phyloP scores from a whole-genome alignment of 1,284 basidiomycete genomes.

The Cutaneotrichosporon spelunceum region DNA sequence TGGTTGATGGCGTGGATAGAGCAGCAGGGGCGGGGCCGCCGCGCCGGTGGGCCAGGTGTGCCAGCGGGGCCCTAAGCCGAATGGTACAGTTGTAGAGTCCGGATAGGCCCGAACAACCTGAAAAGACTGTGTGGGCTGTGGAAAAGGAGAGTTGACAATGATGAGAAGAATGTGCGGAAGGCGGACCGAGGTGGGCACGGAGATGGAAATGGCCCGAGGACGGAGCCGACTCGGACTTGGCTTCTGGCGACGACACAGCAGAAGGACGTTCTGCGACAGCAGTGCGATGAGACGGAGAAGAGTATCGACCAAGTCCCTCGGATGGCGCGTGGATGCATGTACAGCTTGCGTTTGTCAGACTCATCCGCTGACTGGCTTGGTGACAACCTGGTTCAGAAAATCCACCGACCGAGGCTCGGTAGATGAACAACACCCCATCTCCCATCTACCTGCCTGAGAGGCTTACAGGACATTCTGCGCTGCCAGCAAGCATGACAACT shows the following conservation, averaged over 20 bases:
- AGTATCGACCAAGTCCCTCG: neutral
- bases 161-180: neutral
- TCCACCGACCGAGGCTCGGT: constrained; percentile 4
- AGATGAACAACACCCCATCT: no score
- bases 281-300: neutral
- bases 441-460: no score
- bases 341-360: neutral
- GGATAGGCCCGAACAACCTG: neutral
- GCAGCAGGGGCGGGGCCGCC: neutral
- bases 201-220: no score
- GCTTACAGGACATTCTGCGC: neutral
- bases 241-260: no score
- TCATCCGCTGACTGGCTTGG: neutral
- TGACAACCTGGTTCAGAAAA: neutral
- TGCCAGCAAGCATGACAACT: neutral
- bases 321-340: neutral
- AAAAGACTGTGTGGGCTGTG: neutral
- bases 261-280: no score
- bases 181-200: no score
- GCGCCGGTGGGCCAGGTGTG: neutral
- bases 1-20: neutral
- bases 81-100: neutral
- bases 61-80: neutral
- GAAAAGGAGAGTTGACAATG: neutral
- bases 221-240: no score